Base-by-base conservation (phyloP, 495 filamentous ascomycete species). In the Bacidia gigantensis region DNA sequence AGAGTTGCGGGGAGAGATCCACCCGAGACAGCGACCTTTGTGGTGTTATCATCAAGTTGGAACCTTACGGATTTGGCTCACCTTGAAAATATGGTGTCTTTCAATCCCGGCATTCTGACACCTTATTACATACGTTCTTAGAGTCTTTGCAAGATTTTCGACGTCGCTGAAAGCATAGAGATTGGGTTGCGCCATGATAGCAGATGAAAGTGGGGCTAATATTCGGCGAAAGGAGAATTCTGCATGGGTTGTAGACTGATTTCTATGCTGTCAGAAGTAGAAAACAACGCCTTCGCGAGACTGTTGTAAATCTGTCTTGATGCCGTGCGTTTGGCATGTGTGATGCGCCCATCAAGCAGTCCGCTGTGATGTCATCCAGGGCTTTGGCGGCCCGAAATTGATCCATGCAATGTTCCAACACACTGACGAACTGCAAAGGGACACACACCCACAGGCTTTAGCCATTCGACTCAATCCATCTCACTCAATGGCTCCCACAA, bases 11-110 rank as follows among this genome's bases (percentile, higher is more conserved):
- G 92, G 5, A 98, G 80, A 12, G 93, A 97, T 45, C 92, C 93
- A 58, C 93, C 92, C 1, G 92, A 97, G 41, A 98, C 84, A 42
- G 81, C 92, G 53, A 98, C 72, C n/a, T n/a, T n/a, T n/a, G n/a
- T n/a, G n/a, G n/a, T n/a, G n/a, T n/a, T n/a, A n/a, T n/a, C n/a
- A n/a, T n/a, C n/a, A n/a, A n/a, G n/a, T n/a, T n/a, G n/a, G n/a
- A n/a, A n/a, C n/a, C n/a, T n/a, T n/a, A n/a, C n/a, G n/a, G n/a
- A n/a, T n/a, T n/a, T n/a, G n/a, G n/a, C n/a, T n/a, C n/a, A n/a
- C n/a, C 63, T 89, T 89, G 76, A 98, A 95, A 60, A 73, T 77
- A 49, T 72, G 69, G 67, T 98, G 92, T 46, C 88, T 86, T 43
- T 71, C 69, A 17, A 97, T 61, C 26, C 86, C 86, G 26, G 80